Evolutionary conservation across 169 alveolate species (phyloP).

Genomic region (Hammondia hammondi): DNA sequence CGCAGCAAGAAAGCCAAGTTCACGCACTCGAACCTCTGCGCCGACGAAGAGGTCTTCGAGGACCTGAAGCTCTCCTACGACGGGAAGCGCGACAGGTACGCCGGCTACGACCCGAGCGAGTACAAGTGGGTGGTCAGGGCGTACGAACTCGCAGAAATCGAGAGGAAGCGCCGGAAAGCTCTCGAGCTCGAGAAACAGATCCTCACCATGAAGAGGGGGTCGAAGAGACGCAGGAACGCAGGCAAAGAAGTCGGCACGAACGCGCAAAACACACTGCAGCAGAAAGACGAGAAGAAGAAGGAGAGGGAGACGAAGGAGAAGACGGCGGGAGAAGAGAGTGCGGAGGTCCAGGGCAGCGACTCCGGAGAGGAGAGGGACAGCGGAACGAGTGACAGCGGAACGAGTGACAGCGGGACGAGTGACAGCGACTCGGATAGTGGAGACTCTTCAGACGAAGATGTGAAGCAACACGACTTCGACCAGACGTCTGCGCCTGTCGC

Average conservation of each 20-base stretch:
- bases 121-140: slow-evolving; percentile 82
- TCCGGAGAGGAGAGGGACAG: too few relatives aligned
- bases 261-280: background rate
- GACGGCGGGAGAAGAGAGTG: background rate
- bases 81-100: slow-evolving; percentile 97
- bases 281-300: background rate
- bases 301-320: too few relatives aligned
- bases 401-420: slow-evolving; percentile 60
- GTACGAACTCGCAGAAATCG: slow-evolving; percentile 90
- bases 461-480: slow-evolving; percentile 65
- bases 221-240: background rate
- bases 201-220: background rate
- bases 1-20: slow-evolving; percentile 47
- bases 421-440: slow-evolving; percentile 34
- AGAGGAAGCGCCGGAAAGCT: slow-evolving; percentile 83
- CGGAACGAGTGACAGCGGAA: too few relatives aligned
- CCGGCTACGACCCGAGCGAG: slow-evolving; percentile 93
- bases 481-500: slow-evolving; percentile 79
- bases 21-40: slow-evolving; percentile 7
- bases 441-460: slow-evolving; percentile 77
- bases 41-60: slow-evolving; percentile 13
- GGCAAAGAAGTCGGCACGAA: background rate
- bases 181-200: slow-evolving; percentile 71
- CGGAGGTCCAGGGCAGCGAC: too few relatives aligned
- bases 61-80: slow-evolving; percentile 78